phyloP scores from a whole-genome alignment of 345 rosid species.

The Heritiera fomes region DNA sequence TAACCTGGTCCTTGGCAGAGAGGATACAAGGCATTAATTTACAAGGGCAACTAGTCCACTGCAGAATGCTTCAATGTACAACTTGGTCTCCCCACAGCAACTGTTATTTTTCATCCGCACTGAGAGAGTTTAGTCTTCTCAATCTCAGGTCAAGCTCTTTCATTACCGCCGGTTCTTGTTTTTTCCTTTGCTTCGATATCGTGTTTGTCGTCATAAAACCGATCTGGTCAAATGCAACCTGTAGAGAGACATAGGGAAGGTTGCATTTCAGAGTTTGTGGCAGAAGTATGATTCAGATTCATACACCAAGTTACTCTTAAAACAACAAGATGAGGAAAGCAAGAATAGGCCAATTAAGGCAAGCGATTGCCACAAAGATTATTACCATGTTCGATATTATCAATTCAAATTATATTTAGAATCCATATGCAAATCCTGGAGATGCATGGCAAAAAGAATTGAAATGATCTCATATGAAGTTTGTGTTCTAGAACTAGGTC shows the following conservation, averaged over 20 bases:
- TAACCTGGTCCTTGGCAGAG: conserved; percentile 17
- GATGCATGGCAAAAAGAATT: background rate
- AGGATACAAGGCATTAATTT: conserved; percentile 7
- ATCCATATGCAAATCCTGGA: background rate
- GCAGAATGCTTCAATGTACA: conserved; percentile 24
- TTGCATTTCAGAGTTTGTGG: background rate
- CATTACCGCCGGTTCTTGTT: conserved; percentile 96
- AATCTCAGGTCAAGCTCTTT: conserved; percentile 95
- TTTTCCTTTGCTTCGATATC: conserved; percentile 92
- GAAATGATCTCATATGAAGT: background rate
- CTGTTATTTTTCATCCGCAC: conserved; percentile 47
- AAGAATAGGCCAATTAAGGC: background rate
- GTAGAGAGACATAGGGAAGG: conserved; percentile 19
- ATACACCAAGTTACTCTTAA: background rate
- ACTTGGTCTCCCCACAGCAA: background rate
- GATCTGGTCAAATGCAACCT: conserved; percentile 93
- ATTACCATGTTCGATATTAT: background rate
- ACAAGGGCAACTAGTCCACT: conserved; percentile 29
- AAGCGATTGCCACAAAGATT: background rate
- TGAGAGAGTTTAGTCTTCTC: conserved; percentile 76
- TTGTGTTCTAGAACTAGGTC: background rate
- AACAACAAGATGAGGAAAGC: background rate
- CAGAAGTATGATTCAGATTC: background rate
- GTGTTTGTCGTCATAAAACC: conserved; percentile 94
- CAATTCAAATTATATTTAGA: background rate